These are phyloP conservation scores for Fusarium palustre DNA, from an alignment of 2,329 filamentous ascomycete genomes.

Conservation along the genomic window DNA sequence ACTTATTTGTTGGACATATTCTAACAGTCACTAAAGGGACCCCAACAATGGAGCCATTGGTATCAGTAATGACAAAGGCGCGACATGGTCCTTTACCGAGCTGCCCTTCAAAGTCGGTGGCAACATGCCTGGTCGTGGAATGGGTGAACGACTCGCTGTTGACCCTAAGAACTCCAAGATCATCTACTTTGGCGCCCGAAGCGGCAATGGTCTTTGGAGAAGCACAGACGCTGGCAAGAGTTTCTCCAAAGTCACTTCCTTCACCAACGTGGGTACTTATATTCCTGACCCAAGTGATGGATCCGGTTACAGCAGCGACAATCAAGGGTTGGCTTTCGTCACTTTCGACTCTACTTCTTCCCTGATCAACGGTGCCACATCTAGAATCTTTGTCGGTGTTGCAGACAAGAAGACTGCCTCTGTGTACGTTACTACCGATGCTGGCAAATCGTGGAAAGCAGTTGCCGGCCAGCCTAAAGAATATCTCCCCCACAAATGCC, in stretches of 20 bases:
- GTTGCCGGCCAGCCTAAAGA: slow-evolving; percentile 63
- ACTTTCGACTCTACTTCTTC: slow-evolving; percentile 67
- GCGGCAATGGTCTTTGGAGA: slow-evolving; percentile 69
- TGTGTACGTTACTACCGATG: slow-evolving; percentile 66
- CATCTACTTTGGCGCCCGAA: slow-evolving; percentile 69
- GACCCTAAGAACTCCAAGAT: slow-evolving; percentile 68
- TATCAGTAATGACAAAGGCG: slow-evolving; percentile 64
- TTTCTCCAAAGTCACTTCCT: slow-evolving; percentile 64
- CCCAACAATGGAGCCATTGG: slow-evolving; percentile 67
- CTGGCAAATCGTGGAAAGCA: slow-evolving; percentile 63
- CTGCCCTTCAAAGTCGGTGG: slow-evolving; percentile 71
- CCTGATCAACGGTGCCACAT: slow-evolving; percentile 60
- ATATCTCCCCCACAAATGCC: slow-evolving; percentile 66
- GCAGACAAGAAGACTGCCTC: slow-evolving; percentile 65
- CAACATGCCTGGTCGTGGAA: slow-evolving; percentile 71
- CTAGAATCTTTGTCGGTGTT: slow-evolving; percentile 67
- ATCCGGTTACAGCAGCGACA: slow-evolving; percentile 59
- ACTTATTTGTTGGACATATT: rapidly evolving
- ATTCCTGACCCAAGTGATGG: slow-evolving; percentile 59
- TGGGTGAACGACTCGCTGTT: slow-evolving; percentile 68
- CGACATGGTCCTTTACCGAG: slow-evolving; percentile 61
- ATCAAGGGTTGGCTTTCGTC: slow-evolving; percentile 62
- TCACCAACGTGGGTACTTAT: slow-evolving; percentile 64
- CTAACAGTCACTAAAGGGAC: slow-evolving; percentile 52
- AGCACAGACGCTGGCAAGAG: slow-evolving; percentile 66